Base-by-base conservation (phyloP, 352 stramenopile species). In the Pythium inflatum region DNA sequence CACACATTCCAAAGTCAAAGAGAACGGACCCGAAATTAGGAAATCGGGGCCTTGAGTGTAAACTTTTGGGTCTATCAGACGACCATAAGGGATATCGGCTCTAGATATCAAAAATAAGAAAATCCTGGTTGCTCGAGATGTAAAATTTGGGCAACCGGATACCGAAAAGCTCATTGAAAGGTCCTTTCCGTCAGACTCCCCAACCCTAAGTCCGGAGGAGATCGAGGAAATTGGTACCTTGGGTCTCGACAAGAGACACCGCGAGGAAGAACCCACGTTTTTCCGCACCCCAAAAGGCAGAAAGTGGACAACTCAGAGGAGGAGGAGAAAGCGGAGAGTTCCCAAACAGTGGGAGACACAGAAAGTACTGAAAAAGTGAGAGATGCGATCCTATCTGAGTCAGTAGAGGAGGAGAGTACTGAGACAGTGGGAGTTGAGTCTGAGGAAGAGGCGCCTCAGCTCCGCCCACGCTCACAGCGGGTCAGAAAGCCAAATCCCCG, bases 1-100 rank as follows among this genome's bases (percentile, higher is more conserved):
- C 45, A 9, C 55, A 71, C 24, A 53, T 65, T 14, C 63, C 54
- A 43, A 61, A 65, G 46, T 45, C 53, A 27, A 65, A 64, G 33
- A 18, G 55, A 22, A 27, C 33, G 18, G 45, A 71, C 31, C 24
- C 31, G 11, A 71, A 71, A 43, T 31, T 70, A 14, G 40, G 45
- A 40, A 13, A 40, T 31, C 5, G 64, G 28, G 54, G 25, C 6
- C 38, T 71, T 11, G 55, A 71, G 36, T 66, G 56, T 27, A 38
- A 30, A 41, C 20, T 53, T 31, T 30, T 63, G 18, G 56, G 56
- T 5, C 5, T 63, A 3, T 51, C 40, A 38, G 20, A 51, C 13
- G 56, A 63, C 36, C 16, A 53, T 11, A 63, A 63, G 34, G 56
- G 38, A 13, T 63, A 63, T 30, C 18, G 38, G 6, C 40, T 63